Evolutionary conservation across 2,329 filamentous ascomycete genomes (phyloP), one percentile per base, ranked within the genome.

Genomic region (Corynespora cassiicola): DNA sequence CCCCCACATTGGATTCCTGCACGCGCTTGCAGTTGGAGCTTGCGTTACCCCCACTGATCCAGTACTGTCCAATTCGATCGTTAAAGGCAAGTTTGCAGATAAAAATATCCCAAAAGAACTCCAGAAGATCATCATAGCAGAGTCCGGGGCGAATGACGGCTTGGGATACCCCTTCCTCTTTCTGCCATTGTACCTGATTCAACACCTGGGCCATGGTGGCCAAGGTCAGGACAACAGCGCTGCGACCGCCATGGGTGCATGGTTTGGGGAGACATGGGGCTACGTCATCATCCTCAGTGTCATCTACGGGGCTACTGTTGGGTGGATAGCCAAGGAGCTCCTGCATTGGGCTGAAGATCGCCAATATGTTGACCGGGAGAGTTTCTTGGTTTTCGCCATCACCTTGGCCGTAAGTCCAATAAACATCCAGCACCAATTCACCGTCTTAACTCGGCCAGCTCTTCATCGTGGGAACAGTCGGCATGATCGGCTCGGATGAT

Each of bases 11-110:
- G 75, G 75, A 19, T 88, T 94, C 49, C 75, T 96, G 2, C 86
- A 94, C 51, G 87, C 91, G 0, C 75, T 96, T 8, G 87, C 85
- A 11, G 75, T 95, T 8, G 90, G 84, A 1, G 87, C 90, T 1
- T 95, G 90, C 58, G 84, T 96, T n/a, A 94, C 91, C 2, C 91
- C 90, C 0, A 96, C 91, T 0, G 91, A 96, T 56, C 91, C 91
- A 0, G 84, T 96, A 1, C 69, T 96, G 23, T 92, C 87, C 11
- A 92, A 94, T 49, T 87, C 87, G 3, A 95, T 96, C 40, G 89
- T 96, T 29, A 96, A 96, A 72, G 90, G 90, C 20, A 91, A 88
- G 56, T 96, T 95, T 61, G 91, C 91, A 1, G 90, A 96, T 58
- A 86, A 90, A 56, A 94, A 96, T 62, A 85, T 96, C 12, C 90